Base-by-base conservation (phyloP, 192 early-diverging fungal genomes). In the Backusella sp. region DNA sequence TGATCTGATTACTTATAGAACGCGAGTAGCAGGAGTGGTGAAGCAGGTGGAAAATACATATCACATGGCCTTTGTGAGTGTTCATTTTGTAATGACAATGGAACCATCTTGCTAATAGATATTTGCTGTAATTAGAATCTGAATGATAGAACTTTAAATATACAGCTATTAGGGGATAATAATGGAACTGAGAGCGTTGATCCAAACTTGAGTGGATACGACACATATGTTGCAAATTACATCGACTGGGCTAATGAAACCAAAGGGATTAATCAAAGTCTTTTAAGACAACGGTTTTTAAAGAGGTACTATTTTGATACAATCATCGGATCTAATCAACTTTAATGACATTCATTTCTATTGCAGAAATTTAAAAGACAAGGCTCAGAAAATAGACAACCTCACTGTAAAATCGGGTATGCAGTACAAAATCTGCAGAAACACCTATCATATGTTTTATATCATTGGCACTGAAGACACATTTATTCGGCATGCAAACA, bases 381-480 rank as follows among this genome's bases (percentile, higher is more conserved):
- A 75, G 46, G n/a, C 35, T 28, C 41, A 59, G n/a, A 42, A 66
- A 26, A 28, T 36, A 35, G 56, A 44, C 8, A 88, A 85, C 70
- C 82, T 96, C 28, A 86, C 88, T 75, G 90, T 89, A 56, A 87
- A 86, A 56, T 87, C 88, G 78, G 95, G 94, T 12, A 84, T 99
- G 70, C 94, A 99, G 81, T 91, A 97, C 81, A 99, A 99, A 87
- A 97, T 99, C 39, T 95, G 96, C 66, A 88, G 94, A 39, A 97
- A 98, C 81, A 97, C 95, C 0, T 99, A 99, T 87, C 95, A 96
- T 84, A 93, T 99, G 67, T 98, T 96, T 73, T 98, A 95, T 81
- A 90, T 99, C 23, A 95, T 94, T 66, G 88, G 93, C 28, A 96
- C 96, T 6, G 97, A 99, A 80, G 97, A 99, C 72, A 52, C 70